Evolutionary conservation across 2,329 filamentous ascomycete species (phyloP), one percentile per base, ranked within the genome.

Genomic region (Xylariales sp.): DNA sequence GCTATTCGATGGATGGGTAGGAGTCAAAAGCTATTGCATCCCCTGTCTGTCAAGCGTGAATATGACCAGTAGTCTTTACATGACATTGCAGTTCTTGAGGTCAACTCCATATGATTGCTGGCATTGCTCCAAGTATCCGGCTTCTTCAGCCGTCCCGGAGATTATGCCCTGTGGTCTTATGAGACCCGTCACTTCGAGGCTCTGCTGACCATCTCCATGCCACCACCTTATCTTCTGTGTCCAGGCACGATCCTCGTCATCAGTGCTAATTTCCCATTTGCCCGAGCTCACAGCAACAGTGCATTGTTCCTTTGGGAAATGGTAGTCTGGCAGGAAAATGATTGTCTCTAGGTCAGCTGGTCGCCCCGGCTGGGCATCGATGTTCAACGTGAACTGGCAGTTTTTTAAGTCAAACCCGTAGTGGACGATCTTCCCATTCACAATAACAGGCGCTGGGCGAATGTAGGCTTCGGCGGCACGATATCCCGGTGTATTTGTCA

Each of bases 401-500:
- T 86, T 91, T 55, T 87, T 88, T 61, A 99, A 84, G 77, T 97
- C 93, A 75, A 99, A 99, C 1, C 89, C 91, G 75, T 93, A 92
- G 9, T 86, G 84, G 2, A 86, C 78, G 14, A 97, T 83, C 34
- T 87, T 85, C 9, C 96, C 96, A 56, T 90, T 90, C 0, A 92
- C 92, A 3, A 85, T 84, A 32, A 94, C 89, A 0, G 96, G 93
- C 0, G 91, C 91, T 0, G 96, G 96, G 1, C 96, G 90, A 41
- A 98, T 89, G 75, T 93, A 98, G 0, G 97, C 95, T 80, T 99
- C 95, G 3, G 94, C 95, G 0, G 95, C 96, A 45, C 96, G 91
- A 75, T 91, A 93, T 1, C 96, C 95, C 0, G 90, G 88, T 1
- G 87, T 81, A 64, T 86, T 87, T n/a, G 85, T 87, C 28, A 91